Evolutionary conservation across 192 early-diverging fungal species (phyloP).

Genomic region (Umbelopsis ramanniana): DNA sequence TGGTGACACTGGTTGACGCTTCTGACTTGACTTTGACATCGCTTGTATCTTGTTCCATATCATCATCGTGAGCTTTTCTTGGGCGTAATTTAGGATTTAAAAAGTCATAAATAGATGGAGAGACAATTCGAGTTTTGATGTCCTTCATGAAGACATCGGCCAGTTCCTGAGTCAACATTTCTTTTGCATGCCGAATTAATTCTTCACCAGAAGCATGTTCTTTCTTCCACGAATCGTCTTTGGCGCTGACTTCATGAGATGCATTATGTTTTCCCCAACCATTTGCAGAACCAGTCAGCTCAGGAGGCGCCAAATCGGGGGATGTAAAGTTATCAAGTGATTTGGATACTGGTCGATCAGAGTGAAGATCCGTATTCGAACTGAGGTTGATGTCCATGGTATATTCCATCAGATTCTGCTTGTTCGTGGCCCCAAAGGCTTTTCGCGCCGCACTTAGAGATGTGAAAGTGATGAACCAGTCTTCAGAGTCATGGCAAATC

Average conservation of each 20-base stretch:
- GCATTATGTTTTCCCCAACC: slow-evolving; percentile 29
- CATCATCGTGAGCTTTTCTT: slow-evolving; percentile 30
- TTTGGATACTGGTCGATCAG: neutral
- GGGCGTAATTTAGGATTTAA: slow-evolving; percentile 40
- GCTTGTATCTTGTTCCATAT: slow-evolving; percentile 17
- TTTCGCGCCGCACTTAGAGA: slow-evolving; percentile 46
- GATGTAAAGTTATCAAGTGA: neutral
- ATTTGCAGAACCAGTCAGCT: slow-evolving; percentile 15
- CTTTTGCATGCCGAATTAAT: slow-evolving; percentile 43
- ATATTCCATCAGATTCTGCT: slow-evolving; percentile 47
- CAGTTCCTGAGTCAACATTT: slow-evolving; percentile 51
- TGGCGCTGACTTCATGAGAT: slow-evolving; percentile 9
- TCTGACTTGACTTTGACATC: neutral
- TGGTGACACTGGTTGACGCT: neutral
- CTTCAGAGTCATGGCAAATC: slow-evolving; percentile 57
- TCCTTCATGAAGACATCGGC: slow-evolving; percentile 59
- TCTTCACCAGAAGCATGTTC: slow-evolving; percentile 12
- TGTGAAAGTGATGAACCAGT: slow-evolving; percentile 57
- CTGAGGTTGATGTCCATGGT: slow-evolving; percentile 41
- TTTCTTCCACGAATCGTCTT: slow-evolving; percentile 11
- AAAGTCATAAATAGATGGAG: slow-evolving; percentile 56
- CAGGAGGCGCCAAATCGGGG: neutral
- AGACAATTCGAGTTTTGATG: slow-evolving; percentile 53
- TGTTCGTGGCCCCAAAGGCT: slow-evolving; percentile 43
- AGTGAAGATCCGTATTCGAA: slow-evolving; percentile 25